These are phyloP conservation scores for Pezicula radicicola DNA, from an alignment of 2,329 filamentous ascomycete genomes.

Conservation along the genomic window DNA sequence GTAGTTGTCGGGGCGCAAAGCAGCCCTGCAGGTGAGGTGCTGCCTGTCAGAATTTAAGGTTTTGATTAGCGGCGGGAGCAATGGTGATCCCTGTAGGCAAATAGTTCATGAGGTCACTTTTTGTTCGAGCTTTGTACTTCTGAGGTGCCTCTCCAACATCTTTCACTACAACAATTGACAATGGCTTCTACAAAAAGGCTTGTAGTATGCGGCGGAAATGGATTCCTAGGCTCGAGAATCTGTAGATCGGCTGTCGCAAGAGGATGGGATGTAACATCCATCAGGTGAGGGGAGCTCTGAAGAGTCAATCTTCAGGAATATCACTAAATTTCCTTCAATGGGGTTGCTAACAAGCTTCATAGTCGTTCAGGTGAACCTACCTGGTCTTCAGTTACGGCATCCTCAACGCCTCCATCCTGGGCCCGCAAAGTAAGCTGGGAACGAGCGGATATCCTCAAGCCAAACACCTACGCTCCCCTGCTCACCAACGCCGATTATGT, in stretches of 20 bases:
- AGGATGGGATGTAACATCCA: constrained; percentile 89
- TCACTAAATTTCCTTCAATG: not conserved
- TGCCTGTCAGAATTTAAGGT: constrained; percentile 5
- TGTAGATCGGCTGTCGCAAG: constrained; percentile 83
- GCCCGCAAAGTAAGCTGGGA: constrained; percentile 82
- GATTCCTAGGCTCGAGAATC: constrained; percentile 85
- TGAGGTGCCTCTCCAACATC: not conserved
- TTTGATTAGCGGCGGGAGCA: constrained; percentile 7
- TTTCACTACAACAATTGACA: constrained; percentile 1
- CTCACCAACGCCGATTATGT: constrained; percentile 79
- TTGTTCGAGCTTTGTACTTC: not conserved
- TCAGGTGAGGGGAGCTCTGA: constrained; percentile 63
- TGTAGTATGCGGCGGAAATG: constrained; percentile 89
- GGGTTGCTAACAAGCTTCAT: constrained; percentile 6
- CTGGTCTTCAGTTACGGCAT: constrained; percentile 76
- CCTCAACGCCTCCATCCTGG: constrained; percentile 71
- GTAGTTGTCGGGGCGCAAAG: not conserved
- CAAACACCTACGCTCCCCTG: constrained; percentile 72
- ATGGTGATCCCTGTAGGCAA: not conserved
- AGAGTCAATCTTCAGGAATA: not conserved
- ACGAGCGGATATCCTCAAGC: constrained; percentile 81
- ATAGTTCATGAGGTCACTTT: not conserved
- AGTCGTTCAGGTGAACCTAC: constrained; percentile 88
- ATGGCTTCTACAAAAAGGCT: constrained; percentile 61
- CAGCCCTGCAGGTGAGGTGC: too few species aligned